Conservation (phyloP, 768 basidiomycete genomes). For the Tulasnella sp. region DNA sequence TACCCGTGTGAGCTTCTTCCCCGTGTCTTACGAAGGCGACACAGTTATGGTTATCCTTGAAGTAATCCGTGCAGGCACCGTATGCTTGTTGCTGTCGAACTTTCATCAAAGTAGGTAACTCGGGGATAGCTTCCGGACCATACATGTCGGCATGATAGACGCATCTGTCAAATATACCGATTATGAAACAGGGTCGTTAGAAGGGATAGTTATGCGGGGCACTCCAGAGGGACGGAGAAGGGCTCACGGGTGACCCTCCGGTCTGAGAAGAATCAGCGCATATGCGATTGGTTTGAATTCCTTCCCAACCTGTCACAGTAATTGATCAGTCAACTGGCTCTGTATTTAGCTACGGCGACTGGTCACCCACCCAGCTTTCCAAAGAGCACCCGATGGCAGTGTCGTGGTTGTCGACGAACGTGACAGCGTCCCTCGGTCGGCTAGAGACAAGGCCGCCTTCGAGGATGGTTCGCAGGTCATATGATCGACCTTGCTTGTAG, state of each 20-base stretch:
- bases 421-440: slow-evolving; percentile 75
- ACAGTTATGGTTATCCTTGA: slow-evolving; percentile 43
- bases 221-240: neutral
- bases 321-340: neutral
- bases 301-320: slow-evolving; percentile 45
- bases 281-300: slow-evolving; percentile 79
- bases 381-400: slow-evolving; percentile 57
- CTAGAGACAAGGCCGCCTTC: slow-evolving; percentile 57
- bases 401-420: slow-evolving; percentile 86
- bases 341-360: neutral
- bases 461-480: slow-evolving; percentile 70
- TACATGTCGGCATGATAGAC: slow-evolving; percentile 79
- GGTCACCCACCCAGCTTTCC: slow-evolving; percentile 66
- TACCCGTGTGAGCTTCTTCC: slow-evolving; percentile 34
- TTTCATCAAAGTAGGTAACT: slow-evolving; percentile 48
- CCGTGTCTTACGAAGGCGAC: slow-evolving; percentile 73
- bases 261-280: slow-evolving; percentile 65
- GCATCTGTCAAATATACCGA: slow-evolving; percentile 42
- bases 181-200: neutral
- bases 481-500: slow-evolving; percentile 55
- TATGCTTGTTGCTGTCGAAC: slow-evolving; percentile 62
- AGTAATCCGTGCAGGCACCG: slow-evolving; percentile 56
- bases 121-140: slow-evolving; percentile 43
- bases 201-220: neutral
- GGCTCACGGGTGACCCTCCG: slow-evolving; percentile 63